Conservation (phyloP, 495 filamentous ascomycete genomes). For the Xylaria telfairii region DNA sequence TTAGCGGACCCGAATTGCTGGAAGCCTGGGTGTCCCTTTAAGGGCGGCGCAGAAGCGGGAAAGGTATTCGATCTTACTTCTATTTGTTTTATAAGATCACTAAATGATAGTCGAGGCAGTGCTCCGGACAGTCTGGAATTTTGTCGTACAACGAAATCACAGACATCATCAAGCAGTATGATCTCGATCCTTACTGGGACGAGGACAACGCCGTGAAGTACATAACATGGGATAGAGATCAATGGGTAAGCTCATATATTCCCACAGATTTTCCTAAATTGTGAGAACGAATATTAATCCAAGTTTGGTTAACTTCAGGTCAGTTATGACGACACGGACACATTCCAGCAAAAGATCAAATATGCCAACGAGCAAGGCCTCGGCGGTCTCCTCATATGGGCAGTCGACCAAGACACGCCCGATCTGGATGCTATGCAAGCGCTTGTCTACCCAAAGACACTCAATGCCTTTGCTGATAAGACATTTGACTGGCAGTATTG, state of each 20-base stretch:
- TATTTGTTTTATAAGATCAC: too few relatives aligned
- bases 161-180: not conserved
- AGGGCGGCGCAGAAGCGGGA: slow-evolving; percentile 30
- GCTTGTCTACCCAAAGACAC: slow-evolving; percentile 15
- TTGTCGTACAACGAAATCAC: slow-evolving; percentile 50
- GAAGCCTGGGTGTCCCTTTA: slow-evolving; percentile 41
- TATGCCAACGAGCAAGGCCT: slow-evolving; percentile 44
- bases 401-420: slow-evolving; percentile 17
- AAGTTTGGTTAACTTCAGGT: too few relatives aligned
- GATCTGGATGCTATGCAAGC: slow-evolving; percentile 33
- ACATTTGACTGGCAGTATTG: not conserved
- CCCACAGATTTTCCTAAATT: too few relatives aligned
- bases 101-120: slow-evolving; percentile 34
- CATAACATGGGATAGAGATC: slow-evolving; percentile 43
- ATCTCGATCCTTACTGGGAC: slow-evolving; percentile 26
- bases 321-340: slow-evolving; percentile 48
- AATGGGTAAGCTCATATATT: slow-evolving; percentile 31
- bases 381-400: slow-evolving; percentile 42
- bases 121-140: slow-evolving; percentile 32
- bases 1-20: slow-evolving; percentile 26
- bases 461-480: not conserved
- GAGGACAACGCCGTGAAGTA: slow-evolving; percentile 47
- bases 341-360: slow-evolving; percentile 49
- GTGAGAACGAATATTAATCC: too few relatives aligned
- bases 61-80: too few relatives aligned